A percentile compares a stretch with the other conserved stretches of the same genome.
phyloP scores from a whole-genome alignment of 768 basidiomycete genomes.

The Agaricus sinodeliciosus region DNA sequence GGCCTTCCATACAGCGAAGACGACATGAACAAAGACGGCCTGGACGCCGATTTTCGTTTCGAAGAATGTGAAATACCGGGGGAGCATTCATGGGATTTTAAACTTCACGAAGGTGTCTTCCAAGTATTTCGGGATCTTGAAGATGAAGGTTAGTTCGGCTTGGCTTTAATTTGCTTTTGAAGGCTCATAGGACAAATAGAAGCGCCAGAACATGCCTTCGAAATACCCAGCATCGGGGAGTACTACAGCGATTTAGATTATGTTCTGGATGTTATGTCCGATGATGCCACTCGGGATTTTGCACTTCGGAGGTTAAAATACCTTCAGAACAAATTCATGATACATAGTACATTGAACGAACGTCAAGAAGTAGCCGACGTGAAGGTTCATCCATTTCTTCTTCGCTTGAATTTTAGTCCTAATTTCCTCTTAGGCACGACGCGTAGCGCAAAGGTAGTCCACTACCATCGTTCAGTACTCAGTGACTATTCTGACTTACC shows the following conservation, averaged over 20 bases:
- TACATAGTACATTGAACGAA: constrained; percentile 90
- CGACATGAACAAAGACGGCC: constrained; percentile 15
- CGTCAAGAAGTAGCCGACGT: constrained; percentile 92
- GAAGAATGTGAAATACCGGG: constrained; percentile 69
- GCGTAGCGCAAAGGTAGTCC: constrained; percentile 74
- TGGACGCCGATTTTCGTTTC: constrained; percentile 54
- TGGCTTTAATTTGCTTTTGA: neutral
- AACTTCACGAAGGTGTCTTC: constrained; percentile 87
- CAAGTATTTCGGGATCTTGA: constrained; percentile 58
- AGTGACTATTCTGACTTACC: neutral
- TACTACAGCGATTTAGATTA: constrained; percentile 96
- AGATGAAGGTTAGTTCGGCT: constrained; percentile 23
- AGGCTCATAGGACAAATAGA: constrained; percentile 5
- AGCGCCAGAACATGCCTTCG: constrained; percentile 53
- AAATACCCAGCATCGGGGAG: constrained; percentile 82
- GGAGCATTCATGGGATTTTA: constrained; percentile 53
- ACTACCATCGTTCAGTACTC: neutral
- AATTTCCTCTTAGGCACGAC: constrained; percentile 26
- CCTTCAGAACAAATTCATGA: constrained; percentile 86
- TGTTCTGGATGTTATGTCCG: constrained; percentile 82
- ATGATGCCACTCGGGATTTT: constrained; percentile 94
- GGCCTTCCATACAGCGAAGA: constrained; percentile 33
- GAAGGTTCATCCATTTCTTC: constrained; percentile 56
- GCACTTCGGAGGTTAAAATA: constrained; percentile 90
- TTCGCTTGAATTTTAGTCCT: neutral